These are phyloP conservation scores for Mortierella sp. DNA, from an alignment of 371 early-diverging fungal genomes.

Conservation along the genomic window DNA sequence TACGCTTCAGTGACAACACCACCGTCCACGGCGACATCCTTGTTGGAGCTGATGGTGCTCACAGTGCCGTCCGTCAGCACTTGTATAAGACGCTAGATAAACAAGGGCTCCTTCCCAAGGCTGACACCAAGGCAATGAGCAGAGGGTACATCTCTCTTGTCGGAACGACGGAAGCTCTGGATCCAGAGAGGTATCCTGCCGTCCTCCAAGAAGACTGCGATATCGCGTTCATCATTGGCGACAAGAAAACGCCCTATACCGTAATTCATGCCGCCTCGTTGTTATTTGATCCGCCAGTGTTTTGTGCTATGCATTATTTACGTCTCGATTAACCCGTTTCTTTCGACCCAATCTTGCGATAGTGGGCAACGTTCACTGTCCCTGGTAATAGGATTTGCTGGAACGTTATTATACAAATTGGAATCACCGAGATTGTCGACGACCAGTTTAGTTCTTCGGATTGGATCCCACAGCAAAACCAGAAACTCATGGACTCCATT, in stretches of 20 bases:
- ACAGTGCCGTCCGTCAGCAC: conserved; percentile 30
- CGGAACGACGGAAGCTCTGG: conserved; percentile 24
- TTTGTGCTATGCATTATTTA: no score
- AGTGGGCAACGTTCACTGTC: conserved; percentile 20
- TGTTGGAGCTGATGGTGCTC: conserved; percentile 37
- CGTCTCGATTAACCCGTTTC: no score
- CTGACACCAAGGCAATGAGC: neutral
- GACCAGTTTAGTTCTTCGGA: conserved; percentile 14
- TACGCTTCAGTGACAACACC: conserved; percentile 15
- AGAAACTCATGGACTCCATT: no score
- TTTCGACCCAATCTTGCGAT: no score
- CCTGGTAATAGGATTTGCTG: conserved; percentile 22
- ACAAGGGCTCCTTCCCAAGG: neutral
- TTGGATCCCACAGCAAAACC: conserved; percentile 16
- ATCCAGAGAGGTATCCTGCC: conserved; percentile 12
- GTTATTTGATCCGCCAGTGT: no score
- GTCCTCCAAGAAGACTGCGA: neutral
- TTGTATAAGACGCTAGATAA: conserved; percentile 12
- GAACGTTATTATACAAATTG: conserved; percentile 19
- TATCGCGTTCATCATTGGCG: neutral
- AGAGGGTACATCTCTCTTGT: conserved; percentile 20
- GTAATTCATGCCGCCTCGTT: no score
- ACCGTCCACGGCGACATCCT: conserved; percentile 27
- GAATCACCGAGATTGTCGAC: neutral
- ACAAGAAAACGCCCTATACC: conserved; percentile 18